phyloP scores from a whole-genome alignment of 768 basidiomycete species.

The Austroboletus festivus region DNA sequence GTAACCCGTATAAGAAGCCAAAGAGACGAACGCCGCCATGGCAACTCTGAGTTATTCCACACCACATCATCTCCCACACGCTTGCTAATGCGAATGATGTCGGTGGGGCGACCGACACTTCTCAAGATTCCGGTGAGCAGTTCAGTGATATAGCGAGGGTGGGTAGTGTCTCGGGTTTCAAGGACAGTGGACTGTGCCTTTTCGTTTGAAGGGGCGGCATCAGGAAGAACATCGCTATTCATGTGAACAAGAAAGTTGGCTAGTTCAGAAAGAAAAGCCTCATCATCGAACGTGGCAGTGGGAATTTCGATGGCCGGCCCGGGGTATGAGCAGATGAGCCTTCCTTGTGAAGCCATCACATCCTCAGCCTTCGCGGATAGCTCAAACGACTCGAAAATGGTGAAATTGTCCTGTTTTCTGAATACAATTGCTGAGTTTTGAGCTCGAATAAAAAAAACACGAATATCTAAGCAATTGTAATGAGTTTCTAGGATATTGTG shows the following conservation, averaged over 20 bases:
- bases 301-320: background rate
- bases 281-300: background rate
- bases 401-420: background rate
- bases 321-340: background rate
- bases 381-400: slow-evolving; percentile 40
- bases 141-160: slow-evolving; percentile 12
- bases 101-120: slow-evolving; percentile 24
- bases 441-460: slow-evolving; percentile 36
- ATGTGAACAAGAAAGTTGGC: slow-evolving; percentile 34
- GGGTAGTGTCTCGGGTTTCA: background rate
- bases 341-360: background rate
- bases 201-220: slow-evolving; percentile 22
- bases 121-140: slow-evolving; percentile 43
- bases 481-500: background rate
- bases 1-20: slow-evolving; percentile 48
- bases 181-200: background rate
- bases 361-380: slow-evolving; percentile 32
- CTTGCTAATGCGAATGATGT: slow-evolving; percentile 34
- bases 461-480: slow-evolving; percentile 31
- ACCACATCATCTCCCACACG: slow-evolving; percentile 37
- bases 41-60: slow-evolving; percentile 25
- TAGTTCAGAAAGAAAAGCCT: slow-evolving; percentile 32
- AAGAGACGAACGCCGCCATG: slow-evolving; percentile 49
- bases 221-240: slow-evolving; percentile 32
- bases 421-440: slow-evolving; percentile 43